Base-by-base conservation (phyloP, 1,139 yeast genomes). In the Geotrichum restrictum region DNA sequence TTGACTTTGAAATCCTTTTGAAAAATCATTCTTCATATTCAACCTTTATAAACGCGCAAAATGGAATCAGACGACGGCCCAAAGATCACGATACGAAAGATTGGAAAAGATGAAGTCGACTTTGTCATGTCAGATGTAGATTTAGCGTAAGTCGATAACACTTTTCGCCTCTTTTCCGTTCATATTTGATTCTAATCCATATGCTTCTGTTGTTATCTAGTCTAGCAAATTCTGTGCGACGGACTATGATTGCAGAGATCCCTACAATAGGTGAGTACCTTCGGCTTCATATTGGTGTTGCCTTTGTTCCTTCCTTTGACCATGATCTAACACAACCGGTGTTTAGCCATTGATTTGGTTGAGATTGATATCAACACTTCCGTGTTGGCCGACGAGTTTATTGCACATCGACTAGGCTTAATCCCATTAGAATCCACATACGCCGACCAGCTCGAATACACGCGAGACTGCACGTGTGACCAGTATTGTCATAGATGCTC, bases 381-480 rank as follows among this genome's bases (percentile, higher is more conserved):
- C 16, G 98, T 94, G 16, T 74, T 93, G 60, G 98, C 98, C 1
- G 99, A 93, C 69, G 99, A 93, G 70, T 93, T 93, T 65, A 80
- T 93, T 55, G 82, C 97, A 31, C 99, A 93, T 69, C 76, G 99
- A 65, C 73, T 93, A 58, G 99, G 99, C 41, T 76, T 93, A 51
- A 81, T 94, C 54, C 98, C 99, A 1, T 74, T 93, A 51, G 85
- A 85, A 59, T 84, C 95, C 63, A 81, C 83, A 48, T 93, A 88
- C 53, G 88, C 91, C 47, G 96, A 89, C 54, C 66, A 66, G 32
- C 64, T 70, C 36, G 73, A 70, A 56, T 89, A 88, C 70, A 85
- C 95, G 38, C 79, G 97, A 64, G 98, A 93, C 69, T 93, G 99
- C 70, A 89, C 95, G 41, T 93, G 99, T 74, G 98, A 93, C 68